Evolutionary conservation across 805 yeast genomes (phyloP).

Genomic region (Hanseniaspora vineae): DNA sequence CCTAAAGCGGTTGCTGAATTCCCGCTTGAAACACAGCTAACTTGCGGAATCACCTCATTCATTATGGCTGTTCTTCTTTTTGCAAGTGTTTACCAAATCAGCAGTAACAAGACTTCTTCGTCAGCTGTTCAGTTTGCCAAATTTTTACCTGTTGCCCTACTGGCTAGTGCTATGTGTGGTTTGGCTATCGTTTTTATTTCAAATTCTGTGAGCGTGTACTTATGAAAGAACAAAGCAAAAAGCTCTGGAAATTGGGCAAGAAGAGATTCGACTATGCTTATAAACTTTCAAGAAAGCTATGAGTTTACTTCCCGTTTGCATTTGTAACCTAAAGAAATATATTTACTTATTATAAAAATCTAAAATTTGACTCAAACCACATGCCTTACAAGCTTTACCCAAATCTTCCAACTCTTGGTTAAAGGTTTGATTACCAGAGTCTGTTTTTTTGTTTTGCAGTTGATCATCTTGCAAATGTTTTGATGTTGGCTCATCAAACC

Average conservation of each 20-base stretch:
- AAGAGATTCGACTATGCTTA: not conserved
- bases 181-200: constrained; percentile 1
- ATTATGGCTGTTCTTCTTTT: not conserved
- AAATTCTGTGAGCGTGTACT: not conserved
- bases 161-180: not conserved
- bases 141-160: not conserved
- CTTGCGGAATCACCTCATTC: not conserved
- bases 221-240: not conserved
- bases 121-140: not conserved
- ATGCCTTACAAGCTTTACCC: too few species aligned
- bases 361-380: too few species aligned
- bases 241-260: not conserved
- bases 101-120: not conserved
- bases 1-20: not conserved
- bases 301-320: too few species aligned
- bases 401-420: too few species aligned
- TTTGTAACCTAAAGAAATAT: too few species aligned
- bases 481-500: too few species aligned
- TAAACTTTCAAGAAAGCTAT: not conserved
- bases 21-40: not conserved
- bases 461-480: too few species aligned
- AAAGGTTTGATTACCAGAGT: too few species aligned
- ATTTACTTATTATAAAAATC: too few species aligned
- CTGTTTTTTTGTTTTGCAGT: too few species aligned
- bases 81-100: not conserved